Conservation (phyloP, 2,329 filamentous ascomycete genomes). For the Paraphoma chrysanthemicola region DNA sequence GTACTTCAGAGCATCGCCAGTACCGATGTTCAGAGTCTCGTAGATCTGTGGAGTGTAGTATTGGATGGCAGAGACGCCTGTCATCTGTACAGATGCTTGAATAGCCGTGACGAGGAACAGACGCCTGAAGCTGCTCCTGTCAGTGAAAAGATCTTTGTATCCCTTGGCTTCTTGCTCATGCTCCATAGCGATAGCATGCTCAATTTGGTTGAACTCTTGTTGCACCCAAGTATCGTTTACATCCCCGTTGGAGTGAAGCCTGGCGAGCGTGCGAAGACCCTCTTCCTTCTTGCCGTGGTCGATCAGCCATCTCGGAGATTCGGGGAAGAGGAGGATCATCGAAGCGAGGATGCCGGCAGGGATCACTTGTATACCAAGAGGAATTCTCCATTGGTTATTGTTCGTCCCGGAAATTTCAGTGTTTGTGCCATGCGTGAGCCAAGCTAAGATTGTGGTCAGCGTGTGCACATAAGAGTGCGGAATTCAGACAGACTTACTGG, state of each 20-base stretch:
- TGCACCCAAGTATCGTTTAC: slow-evolving; percentile 69
- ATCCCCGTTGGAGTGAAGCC: slow-evolving; percentile 67
- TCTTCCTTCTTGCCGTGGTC: slow-evolving; percentile 68
- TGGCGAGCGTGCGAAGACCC: slow-evolving; percentile 45
- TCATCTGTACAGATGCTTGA: slow-evolving; percentile 76
- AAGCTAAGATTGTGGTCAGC: slow-evolving; percentile 50
- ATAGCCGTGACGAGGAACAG: slow-evolving; percentile 71
- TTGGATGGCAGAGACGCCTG: slow-evolving; percentile 67
- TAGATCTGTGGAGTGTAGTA: slow-evolving; percentile 74
- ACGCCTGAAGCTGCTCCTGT: slow-evolving; percentile 69
- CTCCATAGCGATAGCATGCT: slow-evolving; percentile 67
- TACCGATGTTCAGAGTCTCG: slow-evolving; percentile 69
- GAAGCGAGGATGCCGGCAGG: slow-evolving; percentile 69
- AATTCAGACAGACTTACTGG: slow-evolving; percentile 36
- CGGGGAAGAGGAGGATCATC: slow-evolving; percentile 72
- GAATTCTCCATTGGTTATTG: slow-evolving; percentile 65
- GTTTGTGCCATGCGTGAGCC: slow-evolving; percentile 72
- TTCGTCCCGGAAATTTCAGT: slow-evolving; percentile 53
- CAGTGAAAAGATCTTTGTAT: slow-evolving; percentile 70
- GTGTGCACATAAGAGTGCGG: no score
- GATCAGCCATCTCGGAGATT: slow-evolving; percentile 71
- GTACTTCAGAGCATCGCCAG: slow-evolving; percentile 70
- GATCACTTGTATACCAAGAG: slow-evolving; percentile 70
- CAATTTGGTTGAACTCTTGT: slow-evolving; percentile 73
- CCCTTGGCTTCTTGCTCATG: slow-evolving; percentile 72